Evolutionary conservation across 2,329 filamentous ascomycete genomes (phyloP), one percentile per base, ranked within the genome.

Genomic region (Paraphoma sp.): DNA sequence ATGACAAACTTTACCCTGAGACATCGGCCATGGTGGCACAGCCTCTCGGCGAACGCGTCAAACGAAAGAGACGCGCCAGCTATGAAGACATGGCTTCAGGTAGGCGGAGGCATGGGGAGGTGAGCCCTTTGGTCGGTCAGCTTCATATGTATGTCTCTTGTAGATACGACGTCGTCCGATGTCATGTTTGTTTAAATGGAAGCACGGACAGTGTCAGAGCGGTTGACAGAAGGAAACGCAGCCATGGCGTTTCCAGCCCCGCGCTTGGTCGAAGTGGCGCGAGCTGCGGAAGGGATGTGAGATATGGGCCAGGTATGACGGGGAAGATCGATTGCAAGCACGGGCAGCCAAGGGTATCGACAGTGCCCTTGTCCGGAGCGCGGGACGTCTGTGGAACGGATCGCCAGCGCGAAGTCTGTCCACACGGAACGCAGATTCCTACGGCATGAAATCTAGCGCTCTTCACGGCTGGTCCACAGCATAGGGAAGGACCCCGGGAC

Each of bases 341-440:
- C 67, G 67, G 70, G 64, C 70, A 67, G 52, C 56, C 57, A 58
- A 63, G 63, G 62, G 61, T 61, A 61, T 54, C 40, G 57, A 53
- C 55, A 47, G 50, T 58, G 62, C 59, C 70, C 69, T 64, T 68
- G 70, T 69, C 61, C 65, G 66, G 68, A 61, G 67, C 62, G 65
- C 70, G 71, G 72, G 70, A 71, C 64, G 70, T 60, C 59, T 66
- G 70, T 73, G 70, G 69, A 69, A 71, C 70, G 68, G 71, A 71
- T 72, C 66, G 71, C 63, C 67, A 54, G 59, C 31, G 64, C 56
- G 54, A 56, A 50, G 57, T 59, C 53, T 64, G 60, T 51, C 61
- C 59, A 64, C 52, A 63, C 59, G 53, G 53, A 60, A 49, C 30
- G 40, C 44, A 54, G 48, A 50, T 55, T 50, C 43, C 41, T 45